Evolutionary conservation across 2,329 filamentous ascomycete genomes (phyloP), one percentile per base, ranked within the genome.

Genomic region (Camillea tinctor): DNA sequence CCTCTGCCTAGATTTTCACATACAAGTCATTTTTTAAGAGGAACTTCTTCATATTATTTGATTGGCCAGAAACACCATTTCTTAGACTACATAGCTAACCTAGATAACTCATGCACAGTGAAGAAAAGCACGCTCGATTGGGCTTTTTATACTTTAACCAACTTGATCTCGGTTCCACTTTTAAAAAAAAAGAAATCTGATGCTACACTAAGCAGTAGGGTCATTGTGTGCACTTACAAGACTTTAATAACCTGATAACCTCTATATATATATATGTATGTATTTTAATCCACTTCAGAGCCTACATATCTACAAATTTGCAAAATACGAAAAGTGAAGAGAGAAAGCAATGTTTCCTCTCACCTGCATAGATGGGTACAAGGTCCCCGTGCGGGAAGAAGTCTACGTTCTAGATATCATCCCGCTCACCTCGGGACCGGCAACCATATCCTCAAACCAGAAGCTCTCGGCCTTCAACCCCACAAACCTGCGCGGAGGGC

Each of bases 391-490:
- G 6, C 63, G 69, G 5, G 68, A 71, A 7, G 80, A 81, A 51
- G 77, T 81, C 55, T 89, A 88, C 71, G 81, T 88, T 36, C 81
- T 87, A 54, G 81, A 85, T 60, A 77, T 89, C 56, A 76, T 82
- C 23, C 79, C 82, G n/a, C 76, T 83, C 3, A 66, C 76, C 0
- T 71, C 75, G 1, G 79, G 81, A 4, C 79, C 90, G 49, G 86
- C 84, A 1, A 81, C 85, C 17, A 89, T 90, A 59, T 84, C 87
- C 2, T 91, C 90, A 0, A 88, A 92, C 75, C 86, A 91, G 74
- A 82, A 80, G n/a, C 78, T 93, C 20, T 83, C 85, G 24, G 75
- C 91, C 19, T 83, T 93, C 64, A 82, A 90, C 71, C 83, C 88
- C 0, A 65, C 77, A 1, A 81, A 79, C 22, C 77, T 93, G 22